Conservation (phyloP, 306 rosid species). For the Hippophae gyantsensis region DNA sequence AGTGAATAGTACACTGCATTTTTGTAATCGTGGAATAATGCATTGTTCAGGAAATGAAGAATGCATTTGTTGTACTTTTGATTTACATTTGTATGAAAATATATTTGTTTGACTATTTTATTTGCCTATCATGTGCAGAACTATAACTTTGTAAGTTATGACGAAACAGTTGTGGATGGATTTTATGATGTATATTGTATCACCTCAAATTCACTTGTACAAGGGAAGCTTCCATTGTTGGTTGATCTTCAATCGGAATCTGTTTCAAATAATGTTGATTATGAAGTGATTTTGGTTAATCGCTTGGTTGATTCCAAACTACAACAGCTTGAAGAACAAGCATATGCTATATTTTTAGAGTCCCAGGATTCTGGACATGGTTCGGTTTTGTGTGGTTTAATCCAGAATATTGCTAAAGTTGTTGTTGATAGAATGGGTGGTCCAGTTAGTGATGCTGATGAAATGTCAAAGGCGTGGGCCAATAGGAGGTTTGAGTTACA, state of each 20-base stretch:
- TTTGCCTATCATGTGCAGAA: constrained; percentile 45
- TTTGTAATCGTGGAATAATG: too few species aligned
- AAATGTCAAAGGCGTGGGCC: constrained; percentile 66
- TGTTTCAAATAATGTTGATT: constrained; percentile 51
- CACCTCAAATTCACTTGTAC: constrained; percentile 45
- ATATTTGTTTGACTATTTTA: constrained; percentile 16
- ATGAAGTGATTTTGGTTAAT: constrained; percentile 77
- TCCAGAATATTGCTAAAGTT: constrained; percentile 81
- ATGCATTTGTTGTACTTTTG: too few species aligned
- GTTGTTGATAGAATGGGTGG: constrained; percentile 97
- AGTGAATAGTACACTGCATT: too few species aligned
- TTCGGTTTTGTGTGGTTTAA: constrained; percentile 52
- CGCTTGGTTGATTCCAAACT: constrained; percentile 58
- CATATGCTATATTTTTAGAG: constrained; percentile 35
- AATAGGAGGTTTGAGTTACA: constrained; percentile 60
- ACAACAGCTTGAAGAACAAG: constrained; percentile 62
- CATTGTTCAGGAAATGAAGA: too few species aligned
- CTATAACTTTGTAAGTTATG: constrained; percentile 73
- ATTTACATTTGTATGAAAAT: not conserved
- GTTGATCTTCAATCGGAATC: constrained; percentile 60
- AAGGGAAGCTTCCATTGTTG: constrained; percentile 89
- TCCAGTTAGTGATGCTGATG: constrained; percentile 78
- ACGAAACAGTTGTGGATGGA: constrained; percentile 87
- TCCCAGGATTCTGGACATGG: constrained; percentile 52
- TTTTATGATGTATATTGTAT: constrained; percentile 83